Percentiles rank a stretch among this genome's conserved stretches.
phyloP scores from a whole-genome alignment of 495 filamentous ascomycete species.

The Staphylotrichum tortipilum region DNA sequence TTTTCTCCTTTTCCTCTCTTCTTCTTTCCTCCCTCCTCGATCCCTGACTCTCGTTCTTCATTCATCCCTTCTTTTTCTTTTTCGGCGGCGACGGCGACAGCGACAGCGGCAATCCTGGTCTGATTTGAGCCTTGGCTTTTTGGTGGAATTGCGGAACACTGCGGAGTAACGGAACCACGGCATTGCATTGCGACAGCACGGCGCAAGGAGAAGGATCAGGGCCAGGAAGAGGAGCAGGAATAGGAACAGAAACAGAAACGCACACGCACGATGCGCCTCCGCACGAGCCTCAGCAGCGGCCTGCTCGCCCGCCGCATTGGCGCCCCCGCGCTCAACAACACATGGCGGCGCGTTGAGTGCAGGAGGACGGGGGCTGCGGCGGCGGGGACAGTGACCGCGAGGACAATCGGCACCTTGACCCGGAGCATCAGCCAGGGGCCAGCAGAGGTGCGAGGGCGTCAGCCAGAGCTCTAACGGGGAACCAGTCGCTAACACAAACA shows the following conservation, averaged over 20 bases:
- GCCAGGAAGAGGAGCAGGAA: too few relatives aligned
- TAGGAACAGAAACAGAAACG: too few relatives aligned
- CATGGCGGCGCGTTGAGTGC: neutral
- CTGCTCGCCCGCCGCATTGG: neutral
- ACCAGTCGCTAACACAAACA: too few relatives aligned
- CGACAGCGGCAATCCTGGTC: neutral
- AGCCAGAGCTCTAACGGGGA: too few relatives aligned
- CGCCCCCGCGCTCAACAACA: neutral
- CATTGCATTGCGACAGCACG: too few relatives aligned
- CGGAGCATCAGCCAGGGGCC: constrained; percentile 18
- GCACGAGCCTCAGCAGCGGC: neutral
- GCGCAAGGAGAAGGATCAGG: too few relatives aligned
- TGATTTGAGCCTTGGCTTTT: neutral
- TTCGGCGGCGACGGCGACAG: too few relatives aligned
- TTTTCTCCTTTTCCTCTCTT: neutral
- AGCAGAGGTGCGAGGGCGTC: constrained; percentile 17
- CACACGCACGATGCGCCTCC: constrained; percentile 5
- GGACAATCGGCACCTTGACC: constrained; percentile 9
- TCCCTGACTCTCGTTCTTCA: neutral
- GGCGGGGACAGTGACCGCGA: too few relatives aligned
- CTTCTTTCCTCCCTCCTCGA: neutral
- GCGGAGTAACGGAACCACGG: too few relatives aligned
- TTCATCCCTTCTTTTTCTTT: neutral
- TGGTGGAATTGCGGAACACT: neutral
- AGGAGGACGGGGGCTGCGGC: neutral